Evolutionary conservation across 176 grass and related monocot genomes (phyloP), one percentile per base, ranked within the genome.

Genomic region (Aegilops longissima): DNA sequence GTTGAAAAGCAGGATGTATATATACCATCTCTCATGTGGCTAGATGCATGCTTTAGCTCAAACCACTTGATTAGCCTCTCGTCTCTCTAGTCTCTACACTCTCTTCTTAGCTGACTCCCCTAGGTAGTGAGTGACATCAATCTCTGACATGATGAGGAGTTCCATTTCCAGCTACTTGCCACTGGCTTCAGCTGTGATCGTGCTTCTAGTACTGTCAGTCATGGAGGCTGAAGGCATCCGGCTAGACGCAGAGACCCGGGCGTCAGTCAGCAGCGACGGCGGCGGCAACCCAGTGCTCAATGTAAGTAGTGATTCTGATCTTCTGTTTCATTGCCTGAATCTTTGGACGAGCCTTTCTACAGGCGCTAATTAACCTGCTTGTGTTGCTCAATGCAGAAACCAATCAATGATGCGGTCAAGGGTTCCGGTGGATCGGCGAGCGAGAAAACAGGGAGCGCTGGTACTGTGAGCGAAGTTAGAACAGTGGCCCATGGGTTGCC

Each of bases 171-270:
- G 5, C 5, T 33, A 67, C 8, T 23, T 90, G 29, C 9, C 49
- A 78, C 13, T 71, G 45, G 38, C 13, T 20, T 27, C 88, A 7
- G 45, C 36, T 25, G 78, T 62, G 44, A 61, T 82, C 51, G 8
- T 90, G 78, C 14, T 90, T 38, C 35, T 82, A 21, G 13, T 71
- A 35, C 38, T 86, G 88, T 31, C 16, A 29, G 12, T 71, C 71
- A 71, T 51, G 36, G 78, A 85, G 12, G 79, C 35, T 14, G 64
- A 75, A 70, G 89, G 54, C 67, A 94, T 92, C 29, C 54, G 87
- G 29, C n/a, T 92, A 82, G 89, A 92, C 21, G 52, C 78, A 14
- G 89, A 91, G 56, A 94, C 30, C 21, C 86, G 76, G 11, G 80
- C 66, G 11, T 62, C 29, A 40, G 8, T 40, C 3, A 23, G 81